Evolutionary conservation across 352 stramenopile genomes (phyloP).

Genomic region (Albugo laibachii): DNA sequence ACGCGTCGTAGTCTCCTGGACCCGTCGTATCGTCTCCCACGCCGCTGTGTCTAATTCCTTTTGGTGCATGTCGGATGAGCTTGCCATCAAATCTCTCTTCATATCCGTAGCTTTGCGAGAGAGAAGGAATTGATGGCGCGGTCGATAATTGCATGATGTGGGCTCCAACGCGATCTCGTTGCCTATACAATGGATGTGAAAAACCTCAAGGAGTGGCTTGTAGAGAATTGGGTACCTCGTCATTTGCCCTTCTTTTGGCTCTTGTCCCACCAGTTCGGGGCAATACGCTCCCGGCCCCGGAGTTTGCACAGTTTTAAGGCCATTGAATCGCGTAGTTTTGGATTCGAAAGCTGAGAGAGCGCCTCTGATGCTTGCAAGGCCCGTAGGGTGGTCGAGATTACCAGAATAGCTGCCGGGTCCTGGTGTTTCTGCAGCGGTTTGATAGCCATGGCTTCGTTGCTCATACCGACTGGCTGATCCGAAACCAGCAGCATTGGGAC

Average conservation of each 20-base stretch:
- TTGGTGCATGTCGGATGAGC: constrained; percentile 42
- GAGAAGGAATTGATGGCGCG: constrained; percentile 46
- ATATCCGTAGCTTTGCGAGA: constrained; percentile 61
- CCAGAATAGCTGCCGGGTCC: constrained; percentile 39
- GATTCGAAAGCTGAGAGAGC: background rate
- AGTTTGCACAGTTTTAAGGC: background rate
- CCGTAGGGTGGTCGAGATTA: constrained; percentile 18
- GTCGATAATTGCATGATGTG: constrained; percentile 23
- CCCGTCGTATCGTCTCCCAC: constrained; percentile 33
- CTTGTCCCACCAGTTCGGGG: constrained; percentile 2
- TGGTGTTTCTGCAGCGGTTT: constrained; percentile 16
- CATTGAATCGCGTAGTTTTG: background rate
- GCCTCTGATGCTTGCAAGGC: constrained; percentile 14
- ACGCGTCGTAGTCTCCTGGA: constrained; percentile 50
- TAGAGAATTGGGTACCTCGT: too few relatives aligned
- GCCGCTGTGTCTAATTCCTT: constrained; percentile 26
- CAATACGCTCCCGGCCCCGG: background rate
- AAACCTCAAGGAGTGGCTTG: constrained; percentile 1
- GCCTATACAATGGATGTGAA: constrained; percentile 11
- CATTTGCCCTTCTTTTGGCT: constrained; percentile 13
- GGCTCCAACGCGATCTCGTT: constrained; percentile 33
- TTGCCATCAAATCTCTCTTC: constrained; percentile 52
- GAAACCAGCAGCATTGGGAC: constrained; percentile 37
- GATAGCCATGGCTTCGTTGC: constrained; percentile 14
- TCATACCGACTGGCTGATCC: constrained; percentile 27